Conservation (phyloP, 805 yeast species). For the Yamadazyma paraphyllophila region DNA sequence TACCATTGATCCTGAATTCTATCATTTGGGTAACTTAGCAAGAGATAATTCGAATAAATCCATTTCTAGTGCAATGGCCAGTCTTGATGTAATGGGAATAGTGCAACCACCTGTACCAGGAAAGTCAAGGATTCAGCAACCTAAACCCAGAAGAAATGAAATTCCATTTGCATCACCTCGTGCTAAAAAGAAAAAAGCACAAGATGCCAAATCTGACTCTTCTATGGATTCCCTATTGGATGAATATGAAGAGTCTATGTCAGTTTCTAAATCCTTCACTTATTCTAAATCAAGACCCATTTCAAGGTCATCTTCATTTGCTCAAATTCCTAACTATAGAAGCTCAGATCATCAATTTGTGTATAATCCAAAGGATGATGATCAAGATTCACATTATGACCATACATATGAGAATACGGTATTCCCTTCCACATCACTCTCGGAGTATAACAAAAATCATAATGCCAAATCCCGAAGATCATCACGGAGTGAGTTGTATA, state of each 20-base stretch:
- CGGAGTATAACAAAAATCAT: constrained; percentile 31
- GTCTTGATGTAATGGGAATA: constrained; percentile 19
- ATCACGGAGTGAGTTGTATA: constrained; percentile 41
- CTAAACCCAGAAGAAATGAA: constrained; percentile 15
- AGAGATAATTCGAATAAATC: constrained; percentile 20
- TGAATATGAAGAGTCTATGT: constrained; percentile 44
- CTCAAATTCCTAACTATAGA: constrained; percentile 10
- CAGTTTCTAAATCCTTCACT: constrained; percentile 24
- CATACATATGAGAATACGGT: constrained; percentile 12
- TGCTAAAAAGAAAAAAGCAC: not conserved
- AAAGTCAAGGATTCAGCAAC: constrained; percentile 1
- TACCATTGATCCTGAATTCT: not conserved
- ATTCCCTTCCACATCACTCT: constrained; percentile 35
- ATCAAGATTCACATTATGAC: not conserved
- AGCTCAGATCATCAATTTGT: constrained; percentile 2
- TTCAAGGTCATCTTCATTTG: constrained; percentile 15
- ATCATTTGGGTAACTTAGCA: constrained; percentile 1
- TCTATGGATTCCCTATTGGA: constrained; percentile 42
- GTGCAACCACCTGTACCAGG: not conserved
- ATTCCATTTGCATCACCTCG: not conserved
- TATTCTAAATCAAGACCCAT: constrained; percentile 23
- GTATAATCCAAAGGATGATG: not conserved
- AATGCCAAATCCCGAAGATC: constrained; percentile 32
- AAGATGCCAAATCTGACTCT: constrained; percentile 21
- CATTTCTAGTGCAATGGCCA: constrained; percentile 29